phyloP scores from a whole-genome alignment of 2,329 filamentous ascomycete genomes.

The Blastomyces gilchristii region DNA sequence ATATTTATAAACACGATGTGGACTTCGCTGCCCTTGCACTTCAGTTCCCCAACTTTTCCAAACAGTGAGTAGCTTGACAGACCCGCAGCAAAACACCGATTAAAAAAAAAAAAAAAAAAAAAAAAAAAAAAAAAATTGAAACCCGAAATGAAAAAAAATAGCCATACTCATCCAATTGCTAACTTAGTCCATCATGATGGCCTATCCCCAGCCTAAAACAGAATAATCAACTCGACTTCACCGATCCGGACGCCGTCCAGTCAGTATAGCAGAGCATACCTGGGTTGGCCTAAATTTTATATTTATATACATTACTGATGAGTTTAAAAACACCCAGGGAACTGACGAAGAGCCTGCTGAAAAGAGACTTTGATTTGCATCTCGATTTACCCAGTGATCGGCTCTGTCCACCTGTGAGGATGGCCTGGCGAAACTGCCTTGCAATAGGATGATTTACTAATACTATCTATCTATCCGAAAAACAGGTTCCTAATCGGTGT shows the following conservation, averaged over 20 bases:
- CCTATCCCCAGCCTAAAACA: constrained; percentile 37
- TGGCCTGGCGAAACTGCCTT: too few relatives aligned
- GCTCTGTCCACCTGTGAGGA: constrained; percentile 68
- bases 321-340: constrained; percentile 32
- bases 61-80: constrained; percentile 36
- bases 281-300: not conserved
- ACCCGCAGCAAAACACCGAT: not conserved
- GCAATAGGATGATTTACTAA: not conserved
- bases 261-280: too few relatives aligned
- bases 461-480: not conserved
- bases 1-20: constrained; percentile 48
- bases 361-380: constrained; percentile 60
- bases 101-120: not conserved
- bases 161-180: constrained; percentile 12
- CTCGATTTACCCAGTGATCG: constrained; percentile 65
- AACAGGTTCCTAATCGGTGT: constrained; percentile 39
- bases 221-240: constrained; percentile 64
- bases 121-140: not conserved
- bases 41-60: constrained; percentile 50
- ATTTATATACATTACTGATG: not conserved
- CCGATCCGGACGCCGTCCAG: constrained; percentile 63
- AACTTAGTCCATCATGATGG: not conserved
- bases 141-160: not conserved
- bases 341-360: constrained; percentile 69
- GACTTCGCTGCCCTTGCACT: constrained; percentile 54